Base-by-base conservation (phyloP, 2,329 filamentous ascomycete genomes). In the Aspergillaceae sp. region DNA sequence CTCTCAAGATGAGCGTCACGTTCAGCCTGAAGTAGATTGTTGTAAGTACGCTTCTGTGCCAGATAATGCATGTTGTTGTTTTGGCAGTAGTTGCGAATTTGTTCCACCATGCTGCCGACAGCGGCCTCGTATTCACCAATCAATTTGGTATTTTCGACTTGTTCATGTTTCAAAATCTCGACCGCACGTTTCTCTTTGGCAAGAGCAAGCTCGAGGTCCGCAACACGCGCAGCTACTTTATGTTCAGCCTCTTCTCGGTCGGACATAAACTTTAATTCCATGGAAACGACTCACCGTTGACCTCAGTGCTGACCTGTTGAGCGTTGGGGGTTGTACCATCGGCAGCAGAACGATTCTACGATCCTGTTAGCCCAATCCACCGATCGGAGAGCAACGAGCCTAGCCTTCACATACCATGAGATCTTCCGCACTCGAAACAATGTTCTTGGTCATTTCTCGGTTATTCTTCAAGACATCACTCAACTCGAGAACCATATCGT, bases 71-170 rank as follows among this genome's bases (percentile, higher is more conserved):
- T 65, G 48, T 74, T 73, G 55, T 72, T 72, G 57, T 72, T 72
- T 50, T 69, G 69, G 55, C 69, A 72, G 53, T 74, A 74, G 54
- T 70, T 71, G 48, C 73, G 72, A 45, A 75, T 72, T 49, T 74
- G 71, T 45, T 75, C 72, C 11, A 74, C 70, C 58, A 74, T 72
- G 5, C 63, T 66, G 35, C 72, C 72, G 28, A 75, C 61, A 7
- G 60, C 65, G 9, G 65, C 61, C 51, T 75, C 72, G 49, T 74
- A 75, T 52, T 74, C 70, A 19, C 64, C 66, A 28, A 75, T 71
- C 33, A 75, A 52, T 43, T 67, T 69, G 42, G 65, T 68, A 50
- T 74, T 74, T 49, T 75, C 73, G 9, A 59, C 54, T 48, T 74
- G 72, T 51, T 75, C 72, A 35, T 66, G 64, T 44, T 69, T 68